These are phyloP conservation scores for Areca catechu DNA, from an alignment of 176 grass and related monocot species.

Conservation along the genomic window DNA sequence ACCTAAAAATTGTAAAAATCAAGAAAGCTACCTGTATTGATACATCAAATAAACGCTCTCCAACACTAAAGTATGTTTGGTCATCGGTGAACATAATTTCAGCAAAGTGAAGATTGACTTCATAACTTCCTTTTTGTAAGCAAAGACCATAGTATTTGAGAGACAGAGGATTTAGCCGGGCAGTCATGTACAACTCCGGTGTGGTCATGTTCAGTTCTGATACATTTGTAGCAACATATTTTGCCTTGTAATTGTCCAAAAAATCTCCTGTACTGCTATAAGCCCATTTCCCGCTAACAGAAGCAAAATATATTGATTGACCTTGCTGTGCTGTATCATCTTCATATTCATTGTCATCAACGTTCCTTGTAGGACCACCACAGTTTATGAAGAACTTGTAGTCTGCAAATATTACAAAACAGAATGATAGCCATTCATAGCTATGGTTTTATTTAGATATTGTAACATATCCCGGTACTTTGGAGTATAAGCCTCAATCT, in stretches of 20 bases:
- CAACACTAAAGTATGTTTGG: constrained; percentile 56
- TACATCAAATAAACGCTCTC: constrained; percentile 74
- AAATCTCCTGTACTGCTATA: constrained; percentile 90
- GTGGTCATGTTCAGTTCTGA: constrained; percentile 33
- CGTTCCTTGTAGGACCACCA: constrained; percentile 41
- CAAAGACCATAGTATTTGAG: constrained; percentile 85
- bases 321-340: constrained; percentile 61
- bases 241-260: constrained; percentile 43
- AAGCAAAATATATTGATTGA: constrained; percentile 39
- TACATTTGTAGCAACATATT: constrained; percentile 61
- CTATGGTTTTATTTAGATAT: background rate
- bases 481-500: too few species aligned
- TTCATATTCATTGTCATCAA: constrained; percentile 39
- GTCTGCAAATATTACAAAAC: constrained; percentile 40
- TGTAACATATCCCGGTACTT: background rate
- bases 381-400: constrained; percentile 80
- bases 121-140: constrained; percentile 70
- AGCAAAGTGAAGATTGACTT: constrained; percentile 66
- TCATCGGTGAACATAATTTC: constrained; percentile 80
- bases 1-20: too few species aligned
- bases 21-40: constrained; percentile 54
- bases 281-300: constrained; percentile 46
- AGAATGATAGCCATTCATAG: constrained; percentile 12
- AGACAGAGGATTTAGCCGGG: constrained; percentile 66
- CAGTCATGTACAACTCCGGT: constrained; percentile 64